Evolutionary conservation across 495 filamentous ascomycete genomes (phyloP), one percentile per base, ranked within the genome.

Genomic region (Sordaria brevicollis): DNA sequence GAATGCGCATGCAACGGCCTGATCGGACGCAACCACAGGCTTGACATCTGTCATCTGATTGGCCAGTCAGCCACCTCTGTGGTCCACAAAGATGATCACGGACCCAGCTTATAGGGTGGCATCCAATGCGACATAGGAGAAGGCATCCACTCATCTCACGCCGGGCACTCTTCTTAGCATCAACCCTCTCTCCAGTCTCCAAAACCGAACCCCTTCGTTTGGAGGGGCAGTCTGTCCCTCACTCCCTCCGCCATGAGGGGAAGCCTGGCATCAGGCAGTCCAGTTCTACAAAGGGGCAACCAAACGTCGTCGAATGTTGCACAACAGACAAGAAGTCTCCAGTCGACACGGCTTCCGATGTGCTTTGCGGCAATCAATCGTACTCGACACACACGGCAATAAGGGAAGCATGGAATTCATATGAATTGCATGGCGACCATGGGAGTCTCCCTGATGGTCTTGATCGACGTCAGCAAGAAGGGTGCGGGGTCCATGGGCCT

Each of bases 41-140:
- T 62, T 17, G 25, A 15, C 25, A 8, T 8, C 49, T 62, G 25
- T 62, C 65, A 57, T 70, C n/a, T 70, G 65, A 67, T 70, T 70
- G 69, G 69, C 31, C 10, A 31, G 35, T 21, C 11, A 13, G 49
- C 21, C 4, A 36, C 49, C 29, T 62, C 5, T 4, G 10, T 68
- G 41, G 13, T 66, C 73, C 69, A 68, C 69, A 68, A n/a, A 34
- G 7, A 3, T 73, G 73, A 69, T 75, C 73, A 75, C 73, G 73
- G 57, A 75, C 69, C 73, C 72, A 29, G 54, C 62, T 19, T 19
- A 15, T 9, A 66, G 71, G 73, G 69, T 71, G 39, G 29, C 66
- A 69, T 69, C 71, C 70, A 70, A 41, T 11, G 49, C 49, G 49
- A 57, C 49, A 29, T 57, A 11, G 49, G 49, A 29, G 49, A 29